A percentile compares a stretch with the other conserved stretches of the same genome.
Evolutionary conservation across 306 rosid genomes (phyloP).

Genomic region (Cicer judaicum): DNA sequence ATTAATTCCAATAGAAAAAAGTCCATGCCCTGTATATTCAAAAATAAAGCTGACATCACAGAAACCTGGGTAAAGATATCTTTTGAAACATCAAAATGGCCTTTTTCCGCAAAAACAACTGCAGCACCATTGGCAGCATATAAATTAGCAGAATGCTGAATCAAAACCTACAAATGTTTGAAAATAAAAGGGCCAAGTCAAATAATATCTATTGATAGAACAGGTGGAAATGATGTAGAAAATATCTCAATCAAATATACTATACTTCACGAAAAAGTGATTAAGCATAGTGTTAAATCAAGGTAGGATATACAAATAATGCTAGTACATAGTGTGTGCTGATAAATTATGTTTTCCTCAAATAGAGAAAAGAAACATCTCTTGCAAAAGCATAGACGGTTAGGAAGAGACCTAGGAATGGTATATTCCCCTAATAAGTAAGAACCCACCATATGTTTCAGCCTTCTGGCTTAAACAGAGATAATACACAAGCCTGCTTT

Average conservation of each 20-base stretch:
- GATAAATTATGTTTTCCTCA: conserved; percentile 31
- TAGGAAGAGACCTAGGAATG: background rate
- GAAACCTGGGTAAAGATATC: conserved; percentile 82
- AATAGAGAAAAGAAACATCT: background rate
- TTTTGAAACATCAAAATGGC: conserved; percentile 98
- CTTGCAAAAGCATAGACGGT: background rate
- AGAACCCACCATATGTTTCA: background rate
- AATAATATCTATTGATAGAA: conserved; percentile 36
- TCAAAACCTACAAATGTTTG: conserved; percentile 69
- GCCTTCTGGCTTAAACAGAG: conserved; percentile 14
- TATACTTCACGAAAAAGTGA: conserved; percentile 16
- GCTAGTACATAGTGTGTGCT: background rate
- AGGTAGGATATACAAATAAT: conserved; percentile 30
- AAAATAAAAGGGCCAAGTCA: conserved; percentile 28
- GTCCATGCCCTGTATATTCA: conserved; percentile 29
- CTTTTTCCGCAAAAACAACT: conserved; percentile 95
- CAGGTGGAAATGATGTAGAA: conserved; percentile 5
- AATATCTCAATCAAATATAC: conserved; percentile 11
- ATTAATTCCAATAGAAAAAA: conserved; percentile 40
- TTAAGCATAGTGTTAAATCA: conserved; percentile 19
- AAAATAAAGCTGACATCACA: conserved; percentile 41
- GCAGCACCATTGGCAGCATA: conserved; percentile 99
- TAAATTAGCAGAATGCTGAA: conserved; percentile 88
- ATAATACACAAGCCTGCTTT: background rate
- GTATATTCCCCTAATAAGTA: background rate